phyloP scores from a whole-genome alignment of 164 flowering plant species.

The Houttuynia cordata region DNA sequence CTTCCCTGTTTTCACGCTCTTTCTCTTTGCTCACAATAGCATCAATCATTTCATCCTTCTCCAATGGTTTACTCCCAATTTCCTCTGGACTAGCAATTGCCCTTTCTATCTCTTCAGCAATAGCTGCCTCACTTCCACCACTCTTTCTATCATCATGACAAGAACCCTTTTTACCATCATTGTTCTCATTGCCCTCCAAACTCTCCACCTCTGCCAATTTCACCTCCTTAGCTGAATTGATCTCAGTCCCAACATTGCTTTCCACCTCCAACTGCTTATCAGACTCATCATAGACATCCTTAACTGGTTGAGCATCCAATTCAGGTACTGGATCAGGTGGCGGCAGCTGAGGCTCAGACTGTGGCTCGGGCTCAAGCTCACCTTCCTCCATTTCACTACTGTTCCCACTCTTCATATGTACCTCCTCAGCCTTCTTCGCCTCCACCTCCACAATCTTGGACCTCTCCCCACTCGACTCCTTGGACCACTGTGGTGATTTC shows the following conservation, averaged over 20 bases:
- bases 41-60: neutral
- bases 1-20: slow-evolving; percentile 20
- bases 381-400: slow-evolving; percentile 89
- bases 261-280: slow-evolving; percentile 13
- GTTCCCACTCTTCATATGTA: slow-evolving; percentile 29
- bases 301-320: slow-evolving; percentile 1
- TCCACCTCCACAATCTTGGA: slow-evolving; percentile 55
- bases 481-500: slow-evolving; percentile 34
- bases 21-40: neutral
- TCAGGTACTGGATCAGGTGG: slow-evolving; percentile 13
- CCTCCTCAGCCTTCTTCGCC: slow-evolving; percentile 53
- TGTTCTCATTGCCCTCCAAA: slow-evolving; percentile 1
- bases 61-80: neutral
- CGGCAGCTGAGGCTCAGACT: slow-evolving; percentile 15
- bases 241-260: slow-evolving; percentile 5
- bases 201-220: slow-evolving; percentile 7
- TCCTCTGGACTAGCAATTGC: neutral
- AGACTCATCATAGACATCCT: slow-evolving; percentile 4
- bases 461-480: slow-evolving; percentile 47
- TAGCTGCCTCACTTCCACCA: slow-evolving; percentile 10
- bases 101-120: neutral
- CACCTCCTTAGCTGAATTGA: slow-evolving; percentile 7
- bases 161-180: slow-evolving; percentile 6
- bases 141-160: slow-evolving; percentile 15
- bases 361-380: slow-evolving; percentile 62